Evolutionary conservation across 331 rosid genomes (phyloP).

Genomic region (Quercus phellos): DNA sequence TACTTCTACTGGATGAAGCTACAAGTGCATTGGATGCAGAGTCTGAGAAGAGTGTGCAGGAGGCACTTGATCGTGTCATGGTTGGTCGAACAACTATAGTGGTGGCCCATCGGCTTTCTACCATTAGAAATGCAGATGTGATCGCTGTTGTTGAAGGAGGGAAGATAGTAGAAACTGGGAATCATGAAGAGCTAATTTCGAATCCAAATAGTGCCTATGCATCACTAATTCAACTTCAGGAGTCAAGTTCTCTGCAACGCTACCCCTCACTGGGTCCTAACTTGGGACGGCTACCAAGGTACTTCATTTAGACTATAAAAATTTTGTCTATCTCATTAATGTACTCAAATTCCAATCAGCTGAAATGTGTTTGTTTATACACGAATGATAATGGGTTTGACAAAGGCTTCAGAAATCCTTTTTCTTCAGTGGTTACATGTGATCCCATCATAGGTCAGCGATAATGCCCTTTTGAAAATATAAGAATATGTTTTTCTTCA

Average conservation of each 20-base stretch:
- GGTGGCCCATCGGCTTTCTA: conserved; percentile 95
- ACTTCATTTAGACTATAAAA: conserved; percentile 11
- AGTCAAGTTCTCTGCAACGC: conserved; percentile 52
- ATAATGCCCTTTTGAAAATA: background rate
- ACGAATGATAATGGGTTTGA: background rate
- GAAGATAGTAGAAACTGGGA: conserved; percentile 83
- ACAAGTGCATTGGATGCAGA: conserved; percentile 94
- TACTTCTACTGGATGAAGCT: conserved; percentile 86
- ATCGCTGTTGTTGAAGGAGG: conserved; percentile 89
- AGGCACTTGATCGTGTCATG: conserved; percentile 97
- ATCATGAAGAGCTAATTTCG: conserved; percentile 80
- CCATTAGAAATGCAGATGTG: conserved; percentile 79
- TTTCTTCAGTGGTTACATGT: too few species aligned
- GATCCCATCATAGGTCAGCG: too few species aligned
- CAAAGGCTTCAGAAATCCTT: background rate
- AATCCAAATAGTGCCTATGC: conserved; percentile 70
- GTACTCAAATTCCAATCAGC: background rate
- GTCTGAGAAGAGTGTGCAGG: conserved; percentile 95
- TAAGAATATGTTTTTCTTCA: background rate
- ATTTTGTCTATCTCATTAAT: background rate
- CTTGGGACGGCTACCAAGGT: conserved; percentile 67
- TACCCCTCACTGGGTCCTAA: conserved; percentile 49
- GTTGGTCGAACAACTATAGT: conserved; percentile 85
- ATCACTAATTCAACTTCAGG: conserved; percentile 75
- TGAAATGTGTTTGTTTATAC: background rate